phyloP scores from a whole-genome alignment of 176 grass and related monocot species.

The Avena atlantica region DNA sequence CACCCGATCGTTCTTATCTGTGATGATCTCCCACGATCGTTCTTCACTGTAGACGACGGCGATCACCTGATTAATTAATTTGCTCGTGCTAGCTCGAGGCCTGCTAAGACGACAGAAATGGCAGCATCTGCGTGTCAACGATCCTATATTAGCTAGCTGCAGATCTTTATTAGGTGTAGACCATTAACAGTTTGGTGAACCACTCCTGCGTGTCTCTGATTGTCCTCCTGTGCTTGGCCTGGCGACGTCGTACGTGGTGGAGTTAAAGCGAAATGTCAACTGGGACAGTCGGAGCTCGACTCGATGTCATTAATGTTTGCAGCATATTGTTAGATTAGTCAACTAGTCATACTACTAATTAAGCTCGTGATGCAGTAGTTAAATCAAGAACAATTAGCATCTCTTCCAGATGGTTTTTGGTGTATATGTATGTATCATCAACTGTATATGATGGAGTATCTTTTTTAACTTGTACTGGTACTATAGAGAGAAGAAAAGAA shows the following conservation, averaged over 20 bases:
- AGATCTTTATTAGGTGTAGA: slow-evolving; percentile 57
- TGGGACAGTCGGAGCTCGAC: not conserved
- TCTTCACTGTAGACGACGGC: slow-evolving; percentile 15
- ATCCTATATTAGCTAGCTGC: slow-evolving; percentile 19
- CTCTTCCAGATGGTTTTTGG: not conserved
- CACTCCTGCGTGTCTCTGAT: slow-evolving; percentile 15
- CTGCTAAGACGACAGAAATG: slow-evolving; percentile 33
- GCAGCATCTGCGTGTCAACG: slow-evolving; percentile 36
- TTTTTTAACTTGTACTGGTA: slow-evolving; percentile 3
- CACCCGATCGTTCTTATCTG: not conserved
- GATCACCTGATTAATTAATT: not conserved
- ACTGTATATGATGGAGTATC: not conserved
- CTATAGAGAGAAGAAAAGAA: slow-evolving; percentile 4
- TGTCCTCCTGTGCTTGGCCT: slow-evolving; percentile 3
- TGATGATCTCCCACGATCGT: slow-evolving; percentile 13
- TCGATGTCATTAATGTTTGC: not conserved
- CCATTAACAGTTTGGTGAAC: slow-evolving; percentile 43
- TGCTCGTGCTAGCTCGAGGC: not conserved
- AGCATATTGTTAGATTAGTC: slow-evolving; percentile 12
- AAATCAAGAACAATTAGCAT: not conserved
- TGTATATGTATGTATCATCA: slow-evolving; percentile 7
- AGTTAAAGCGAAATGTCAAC: slow-evolving; percentile 15
- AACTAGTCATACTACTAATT: not conserved
- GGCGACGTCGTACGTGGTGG: not conserved
- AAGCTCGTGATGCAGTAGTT: not conserved